Evolutionary conservation across 192 early-diverging fungal genomes (phyloP), one percentile per base, ranked within the genome.

Genomic region (Paraglomus brasilianum): DNA sequence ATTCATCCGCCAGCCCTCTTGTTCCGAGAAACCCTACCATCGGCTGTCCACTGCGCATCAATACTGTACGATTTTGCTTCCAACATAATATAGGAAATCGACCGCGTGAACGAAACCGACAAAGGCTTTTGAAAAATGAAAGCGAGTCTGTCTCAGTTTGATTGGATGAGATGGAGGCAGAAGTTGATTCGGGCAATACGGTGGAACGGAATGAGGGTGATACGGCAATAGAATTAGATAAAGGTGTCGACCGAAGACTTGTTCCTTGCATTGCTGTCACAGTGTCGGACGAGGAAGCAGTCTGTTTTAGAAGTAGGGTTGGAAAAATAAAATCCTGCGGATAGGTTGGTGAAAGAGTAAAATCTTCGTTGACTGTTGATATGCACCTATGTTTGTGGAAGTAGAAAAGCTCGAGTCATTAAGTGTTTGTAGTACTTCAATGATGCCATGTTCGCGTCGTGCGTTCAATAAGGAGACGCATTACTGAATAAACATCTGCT

Each of bases 41-140:
- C 8, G 78, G 78, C 48, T 80, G 78, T 5, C 73, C 73, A 8
- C 78, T 77, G 19, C 78, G 50, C 78, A 80, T 73, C 10, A 80
- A 56, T 14, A 80, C 69, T 41, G 75, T 61, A 30, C 66, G 73
- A 8, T 73, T 73, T 47, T 67, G 52, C 41, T 72, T 80, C 78
- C 78, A 80, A 55, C 73, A 75, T 22, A 80, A 55, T 30, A 80
- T 39, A 8, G 78, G 78, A 49, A 80, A 80, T 1, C 78, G 73
- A 11, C 47, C 67, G 46, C 68, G 74, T 10, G 72, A 70, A 10
- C 78, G 73, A 51, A 77, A 80, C 24, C 48, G 66, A 4, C 43
- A 53, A 4, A 80, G 66, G 38, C 76, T 73, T 19, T 47, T 53
- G 5, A 80, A 64, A 52, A 69, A 76, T 4, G 53, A 52, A 21